phyloP scores from a whole-genome alignment of 2,329 filamentous ascomycete genomes.

The Grosmannia huntii region DNA sequence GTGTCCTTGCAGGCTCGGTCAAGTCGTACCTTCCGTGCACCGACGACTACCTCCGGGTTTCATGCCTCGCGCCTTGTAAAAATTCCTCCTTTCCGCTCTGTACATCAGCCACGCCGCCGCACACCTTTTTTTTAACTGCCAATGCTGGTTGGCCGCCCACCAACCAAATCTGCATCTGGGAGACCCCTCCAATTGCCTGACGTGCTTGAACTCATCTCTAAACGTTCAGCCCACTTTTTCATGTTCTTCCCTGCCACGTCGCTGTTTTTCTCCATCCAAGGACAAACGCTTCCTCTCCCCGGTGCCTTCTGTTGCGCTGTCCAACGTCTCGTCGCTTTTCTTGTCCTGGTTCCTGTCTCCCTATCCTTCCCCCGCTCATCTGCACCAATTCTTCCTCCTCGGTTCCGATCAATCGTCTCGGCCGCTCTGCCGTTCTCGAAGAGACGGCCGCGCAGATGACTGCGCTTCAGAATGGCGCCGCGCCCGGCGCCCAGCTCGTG shows the following conservation, averaged over 20 bases:
- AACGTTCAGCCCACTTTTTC: background rate
- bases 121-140: background rate
- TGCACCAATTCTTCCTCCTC: background rate
- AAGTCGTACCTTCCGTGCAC: background rate
- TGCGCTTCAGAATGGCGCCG: background rate
- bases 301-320: too few species aligned
- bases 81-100: background rate
- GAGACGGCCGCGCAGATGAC: background rate
- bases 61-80: background rate
- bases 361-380: background rate
- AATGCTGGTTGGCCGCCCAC: background rate
- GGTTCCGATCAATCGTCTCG: background rate
- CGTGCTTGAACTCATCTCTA: background rate
- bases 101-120: background rate
- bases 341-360: too few species aligned
- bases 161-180: background rate
- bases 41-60: background rate
- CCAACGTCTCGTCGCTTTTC: too few species aligned
- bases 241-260: background rate
- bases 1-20: background rate
- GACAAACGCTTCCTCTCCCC: too few species aligned
- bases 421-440: background rate
- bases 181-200: background rate
- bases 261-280: background rate
- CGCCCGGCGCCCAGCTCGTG: background rate